phyloP scores from a whole-genome alignment of 2,329 filamentous ascomycete species.

The Ascocoryne sarcoides region DNA sequence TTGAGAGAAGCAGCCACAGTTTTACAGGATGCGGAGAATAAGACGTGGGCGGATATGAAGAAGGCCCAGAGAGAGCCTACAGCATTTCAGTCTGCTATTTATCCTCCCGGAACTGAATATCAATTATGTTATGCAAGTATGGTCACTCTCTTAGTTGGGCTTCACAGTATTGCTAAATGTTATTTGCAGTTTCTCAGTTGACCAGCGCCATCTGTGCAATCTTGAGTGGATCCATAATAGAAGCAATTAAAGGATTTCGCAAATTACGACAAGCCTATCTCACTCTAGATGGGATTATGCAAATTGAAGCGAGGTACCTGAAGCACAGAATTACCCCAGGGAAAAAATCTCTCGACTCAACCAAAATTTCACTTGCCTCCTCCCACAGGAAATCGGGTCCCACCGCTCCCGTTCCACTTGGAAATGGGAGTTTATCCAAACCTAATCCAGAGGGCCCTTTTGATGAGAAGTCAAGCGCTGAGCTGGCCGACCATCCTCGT shows the following conservation, averaged over 20 bases:
- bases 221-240: slow-evolving; percentile 84
- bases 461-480: neutral
- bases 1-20: slow-evolving; percentile 73
- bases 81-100: slow-evolving; percentile 49
- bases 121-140: slow-evolving; percentile 64
- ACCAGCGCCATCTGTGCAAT: slow-evolving; percentile 86
- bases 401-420: neutral
- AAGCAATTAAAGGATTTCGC: slow-evolving; percentile 86
- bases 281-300: slow-evolving; percentile 69
- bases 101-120: slow-evolving; percentile 79
- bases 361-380: neutral
- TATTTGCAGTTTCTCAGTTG: slow-evolving; percentile 56
- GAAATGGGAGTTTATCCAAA: slow-evolving; percentile 2
- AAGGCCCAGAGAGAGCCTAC: slow-evolving; percentile 60
- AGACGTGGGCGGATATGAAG: slow-evolving; percentile 67
- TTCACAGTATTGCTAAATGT: slow-evolving; percentile 1
- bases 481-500: neutral
- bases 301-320: slow-evolving; percentile 57
- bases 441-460: neutral
- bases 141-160: neutral
- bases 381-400: neutral
- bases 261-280: slow-evolving; percentile 84
- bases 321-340: slow-evolving; percentile 22
- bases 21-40: slow-evolving; percentile 66
- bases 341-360: slow-evolving; percentile 10